A percentile compares a stretch with the other conserved stretches of the same genome.
These are phyloP conservation scores for Pugionium cornutum DNA, from an alignment of 345 rosid species.

Conservation along the genomic window DNA sequence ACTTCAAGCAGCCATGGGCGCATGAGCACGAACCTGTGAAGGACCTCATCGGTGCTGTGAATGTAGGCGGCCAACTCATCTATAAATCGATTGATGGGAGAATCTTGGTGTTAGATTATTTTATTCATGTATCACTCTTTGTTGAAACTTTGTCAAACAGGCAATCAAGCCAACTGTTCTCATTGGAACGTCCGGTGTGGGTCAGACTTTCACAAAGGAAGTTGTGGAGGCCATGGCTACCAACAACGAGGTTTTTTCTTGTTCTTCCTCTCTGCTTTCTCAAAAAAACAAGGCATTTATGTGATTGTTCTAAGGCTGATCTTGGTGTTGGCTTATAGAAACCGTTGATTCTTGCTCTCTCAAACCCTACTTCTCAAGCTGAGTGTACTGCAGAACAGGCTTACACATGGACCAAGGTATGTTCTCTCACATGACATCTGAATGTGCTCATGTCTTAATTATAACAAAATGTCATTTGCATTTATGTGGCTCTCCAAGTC, in stretches of 20 bases:
- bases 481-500: constrained; percentile 16
- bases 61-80: constrained; percentile 45
- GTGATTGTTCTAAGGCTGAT: constrained; percentile 11
- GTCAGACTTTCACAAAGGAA: constrained; percentile 86
- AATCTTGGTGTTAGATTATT: background rate
- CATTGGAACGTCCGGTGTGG: constrained; percentile 94
- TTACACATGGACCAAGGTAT: constrained; percentile 88
- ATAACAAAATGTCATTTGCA: constrained; percentile 12
- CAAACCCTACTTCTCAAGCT: constrained; percentile 95
- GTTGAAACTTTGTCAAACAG: constrained; percentile 41
- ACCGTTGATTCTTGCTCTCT: constrained; percentile 90
- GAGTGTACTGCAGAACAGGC: constrained; percentile 99
- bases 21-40: constrained; percentile 79
- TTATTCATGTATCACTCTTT: constrained; percentile 15
- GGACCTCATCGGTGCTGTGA: constrained; percentile 69
- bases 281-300: background rate
- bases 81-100: constrained; percentile 8
- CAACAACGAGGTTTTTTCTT: constrained; percentile 62
- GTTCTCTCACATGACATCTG: background rate
- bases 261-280: constrained; percentile 15
- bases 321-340: constrained; percentile 50
- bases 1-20: constrained; percentile 95
- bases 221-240: constrained; percentile 90
- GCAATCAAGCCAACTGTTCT: constrained; percentile 89
- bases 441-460: constrained; percentile 3